Evolutionary conservation across 805 yeast species (phyloP), one percentile per base, ranked within the genome.

Genomic region (Zygosaccharomyces pseudorouxii): DNA sequence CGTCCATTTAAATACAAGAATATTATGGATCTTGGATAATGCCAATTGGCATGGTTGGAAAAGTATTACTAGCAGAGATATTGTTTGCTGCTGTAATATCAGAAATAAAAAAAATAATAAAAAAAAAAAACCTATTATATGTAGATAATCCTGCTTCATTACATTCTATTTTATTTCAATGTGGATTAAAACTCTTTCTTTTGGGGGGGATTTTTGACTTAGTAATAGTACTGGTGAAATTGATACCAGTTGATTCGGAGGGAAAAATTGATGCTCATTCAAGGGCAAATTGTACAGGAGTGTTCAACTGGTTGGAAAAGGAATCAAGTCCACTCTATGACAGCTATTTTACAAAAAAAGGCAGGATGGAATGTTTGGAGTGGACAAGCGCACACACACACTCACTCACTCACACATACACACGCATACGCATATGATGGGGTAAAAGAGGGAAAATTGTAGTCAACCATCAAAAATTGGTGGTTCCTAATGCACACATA

Each of bases 141-240:
- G 27, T 41, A 33, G 19, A 33, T 46, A 39, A 30, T 20, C 22
- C 18, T 45, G 27, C 35, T 38, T 38, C 25, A 29, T 33, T 38
- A 19, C 33, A 30, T 46, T 41, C 40, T 46, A 33, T 29, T 46
- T 41, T 38, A 27, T 39, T 45, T 45, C 29, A n/a, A 18, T 38
- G 4, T 38, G 7, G 27, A 28, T 27, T 30, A 39, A 18, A 18
- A 16, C 28, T 30, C 38, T 43, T 20, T 23, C 35, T 23, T 42
- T 30, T 30, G n/a, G n/a, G n/a, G n/a, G n/a, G n/a, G n/a, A 11
- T 38, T 38, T 20, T 38, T 38, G 16, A 30, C 5, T 11, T n/a
- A 30, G 30, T 30, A 30, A 8, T n/a, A 25, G 28, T 25, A 10
- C 28, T 30, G 33, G 12, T 30, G 33, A 30, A 16, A 16, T 33